Conservation (phyloP, 2,329 filamentous ascomycete species). For the Tolypocladium nubicola region DNA sequence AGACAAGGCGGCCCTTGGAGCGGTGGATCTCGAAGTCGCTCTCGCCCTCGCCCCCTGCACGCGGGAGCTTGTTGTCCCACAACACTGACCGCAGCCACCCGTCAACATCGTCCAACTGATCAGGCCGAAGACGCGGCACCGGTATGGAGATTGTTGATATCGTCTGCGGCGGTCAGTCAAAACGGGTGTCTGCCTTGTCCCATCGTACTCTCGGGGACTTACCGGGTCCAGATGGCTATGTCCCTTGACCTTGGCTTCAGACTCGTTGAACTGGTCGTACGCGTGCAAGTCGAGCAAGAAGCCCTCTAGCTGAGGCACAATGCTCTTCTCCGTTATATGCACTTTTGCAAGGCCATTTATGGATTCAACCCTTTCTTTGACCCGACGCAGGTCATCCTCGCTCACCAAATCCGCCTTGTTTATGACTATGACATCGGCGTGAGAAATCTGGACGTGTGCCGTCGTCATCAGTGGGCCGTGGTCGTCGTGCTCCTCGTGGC, state of each 20-base stretch:
- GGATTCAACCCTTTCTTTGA: constrained; percentile 61
- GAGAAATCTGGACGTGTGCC: constrained; percentile 91
- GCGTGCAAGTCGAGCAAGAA: constrained; percentile 84
- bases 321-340: constrained; percentile 69
- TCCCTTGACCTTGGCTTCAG: constrained; percentile 64
- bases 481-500: constrained; percentile 39
- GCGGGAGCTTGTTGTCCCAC: constrained; percentile 64
- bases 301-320: constrained; percentile 73
- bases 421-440: constrained; percentile 88
- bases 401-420: constrained; percentile 88
- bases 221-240: constrained; percentile 88
- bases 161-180: constrained; percentile 37
- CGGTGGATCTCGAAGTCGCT: constrained; percentile 70
- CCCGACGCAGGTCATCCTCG: constrained; percentile 53
- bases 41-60: constrained; percentile 20
- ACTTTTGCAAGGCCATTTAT: constrained; percentile 88
- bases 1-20: constrained; percentile 67
- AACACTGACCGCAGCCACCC: constrained; percentile 72
- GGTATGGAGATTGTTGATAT: constrained; percentile 75
- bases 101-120: constrained; percentile 57
- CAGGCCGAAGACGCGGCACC: constrained; percentile 46
- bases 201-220: constrained; percentile 18
- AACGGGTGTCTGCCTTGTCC: not conserved
- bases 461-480: constrained; percentile 70
- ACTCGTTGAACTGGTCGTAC: constrained; percentile 69